Evolutionary conservation across 164 flowering plant genomes (phyloP), one percentile per base, ranked within the genome.

Genomic region (Aristolochia fimbriata): DNA sequence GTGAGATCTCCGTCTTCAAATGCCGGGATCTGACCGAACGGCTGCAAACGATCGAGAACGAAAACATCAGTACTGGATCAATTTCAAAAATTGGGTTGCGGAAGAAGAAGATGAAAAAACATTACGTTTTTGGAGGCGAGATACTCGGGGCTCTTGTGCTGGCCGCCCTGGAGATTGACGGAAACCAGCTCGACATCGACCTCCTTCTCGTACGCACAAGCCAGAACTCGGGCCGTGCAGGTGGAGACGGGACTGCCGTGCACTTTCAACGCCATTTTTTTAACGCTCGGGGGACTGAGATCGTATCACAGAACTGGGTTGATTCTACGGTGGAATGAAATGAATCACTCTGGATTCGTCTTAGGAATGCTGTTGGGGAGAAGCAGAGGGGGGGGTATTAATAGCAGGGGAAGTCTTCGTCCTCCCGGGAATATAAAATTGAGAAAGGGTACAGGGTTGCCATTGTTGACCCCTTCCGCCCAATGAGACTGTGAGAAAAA

Each of bases 141-240:
- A 67, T 65, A 79, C 25, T 74, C 51, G 12, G 70, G 73, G 41
- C 51, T 51, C 59, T 82, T 82, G 72, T 81, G 82, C 37, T 69
- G 78, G 3, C 81, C 80, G 6, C 69, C 51, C 6, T 19, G 12
- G 74, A 82, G 41, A 56, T 85, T 63, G 43, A 85, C 72, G 0
- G 61, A 60, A 41, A 79, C 62, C 33, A 83, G 47, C 79, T 85
- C 83, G 31, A 70, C 78, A 17, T 75, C 77, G 22, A 74, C 54
- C 14, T 47, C 71, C 55, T 81, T 80, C 76, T 85, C 91, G 61
- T 59, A 14, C 16, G 70, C 65, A 55, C 62, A 62, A 14, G 74
- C 72, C 14, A 73, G 5, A 10, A 71, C 78, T 15, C 79, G 65
- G 53, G 46, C 23, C 0, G 64, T 45, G 24, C 63, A 52, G 12